Percentiles rank a stretch among this genome's conserved stretches.
Evolutionary conservation across 83 land plant species (phyloP).

Genomic region (Picea abies): DNA sequence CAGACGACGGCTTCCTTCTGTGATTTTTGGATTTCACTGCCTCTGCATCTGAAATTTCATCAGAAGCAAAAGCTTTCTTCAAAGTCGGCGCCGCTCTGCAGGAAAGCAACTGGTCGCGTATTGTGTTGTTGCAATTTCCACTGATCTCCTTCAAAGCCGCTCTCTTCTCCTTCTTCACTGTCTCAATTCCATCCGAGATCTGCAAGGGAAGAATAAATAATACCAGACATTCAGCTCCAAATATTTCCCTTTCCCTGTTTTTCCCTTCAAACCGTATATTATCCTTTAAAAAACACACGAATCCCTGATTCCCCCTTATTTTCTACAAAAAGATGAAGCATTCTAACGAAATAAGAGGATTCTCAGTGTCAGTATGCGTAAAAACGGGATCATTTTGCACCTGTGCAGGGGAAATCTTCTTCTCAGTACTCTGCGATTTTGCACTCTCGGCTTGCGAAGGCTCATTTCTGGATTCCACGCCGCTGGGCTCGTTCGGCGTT

Average conservation of each 20-base stretch:
- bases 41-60: neutral
- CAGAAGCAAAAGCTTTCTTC: neutral
- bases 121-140: constrained; percentile 9
- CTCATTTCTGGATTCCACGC: neutral
- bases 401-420: neutral
- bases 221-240: neutral
- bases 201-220: neutral
- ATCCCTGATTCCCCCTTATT: neutral
- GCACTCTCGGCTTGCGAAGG: too few relatives aligned
- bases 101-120: constrained; percentile 25
- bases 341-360: constrained; percentile 19
- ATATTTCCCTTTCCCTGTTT: neutral
- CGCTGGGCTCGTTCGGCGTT: constrained; percentile 21
- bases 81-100: constrained; percentile 17
- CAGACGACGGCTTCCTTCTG: neutral
- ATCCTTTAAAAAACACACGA: neutral
- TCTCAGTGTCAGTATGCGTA: neutral
- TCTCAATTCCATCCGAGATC: neutral
- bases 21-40: neutral
- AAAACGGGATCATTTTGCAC: constrained; percentile 9
- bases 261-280: neutral
- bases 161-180: constrained; percentile 6
- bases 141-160: constrained; percentile 11
- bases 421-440: too few relatives aligned
- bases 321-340: constrained; percentile 13